Base-by-base conservation (phyloP, 352 stramenopile species). In the Phytophthora ohioensis region DNA sequence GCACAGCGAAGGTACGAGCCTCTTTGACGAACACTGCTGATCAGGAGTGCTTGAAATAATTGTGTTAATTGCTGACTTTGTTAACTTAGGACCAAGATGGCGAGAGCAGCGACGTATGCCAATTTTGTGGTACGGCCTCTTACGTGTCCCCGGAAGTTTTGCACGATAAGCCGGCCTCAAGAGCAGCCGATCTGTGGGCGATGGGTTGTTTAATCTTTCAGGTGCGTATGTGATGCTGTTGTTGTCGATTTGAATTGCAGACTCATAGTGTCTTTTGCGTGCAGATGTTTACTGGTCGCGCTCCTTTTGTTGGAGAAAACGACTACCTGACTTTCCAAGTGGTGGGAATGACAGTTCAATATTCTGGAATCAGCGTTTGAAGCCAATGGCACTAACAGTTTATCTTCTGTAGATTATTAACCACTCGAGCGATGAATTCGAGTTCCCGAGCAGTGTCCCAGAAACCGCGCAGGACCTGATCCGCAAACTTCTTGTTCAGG, bases 131-230 rank as follows among this genome's bases (percentile, higher is more conserved):
- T 27, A 98, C 94, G 1, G 92, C 94, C 4, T 92, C 91, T 11
- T 98, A 97, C 54, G 90, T 98, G 2, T 97, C 91, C 5, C 94
- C 94, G 4, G 94, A 98, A 75, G 91, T 98, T 35, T 69, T 98
- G 34, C 78, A 94, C 48, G 94, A 97, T 59, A 75, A 93, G 48
- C 78, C 85, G 10, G 90, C 91, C 42, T 85, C 84, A n/a, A 75
- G 83, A 30, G 79, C 82, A 8, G 92, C 89, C 21, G 94, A 98
- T 65, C 70, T 98, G 30, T 98, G 94, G 94, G 94, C 94, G 7
- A 65, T 98, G 35, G 94, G 93, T 30, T 98, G 92, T 66, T 88
- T 98, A 49, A 74, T 98, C 41, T 98, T 88, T 64, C 84, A 92
- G 80, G 84, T 91, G 30, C 6, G 48, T 65, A 15, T 11, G n/a